Evolutionary conservation across 495 filamentous ascomycete species (phyloP), one percentile per base, ranked within the genome.

Genomic region (Aspergillus wentii): DNA sequence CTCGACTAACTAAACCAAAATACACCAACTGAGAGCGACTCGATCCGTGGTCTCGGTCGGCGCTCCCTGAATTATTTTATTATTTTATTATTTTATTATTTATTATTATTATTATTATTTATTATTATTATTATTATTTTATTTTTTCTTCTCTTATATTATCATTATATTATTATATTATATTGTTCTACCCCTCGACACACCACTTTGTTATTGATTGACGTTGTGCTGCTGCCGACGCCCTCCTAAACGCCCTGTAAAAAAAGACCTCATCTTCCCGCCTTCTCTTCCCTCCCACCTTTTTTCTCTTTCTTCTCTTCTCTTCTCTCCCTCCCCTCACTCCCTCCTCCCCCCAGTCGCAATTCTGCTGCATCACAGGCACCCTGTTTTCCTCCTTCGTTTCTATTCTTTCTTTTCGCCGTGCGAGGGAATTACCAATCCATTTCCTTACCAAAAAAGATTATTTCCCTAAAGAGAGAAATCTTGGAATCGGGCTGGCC

Each of bases 401-500:
- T 48, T 48, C 44, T 51, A 14, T 27, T 31, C 9, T 30, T 60
- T 51, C 38, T 38, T 54, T 52, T 65, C 64, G 64, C 62, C 59
- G 62, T 57, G 62, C 62, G 64, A 58, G 52, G n/a, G 51, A 55
- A 29, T 29, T 6, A 25, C 22, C 6, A 5, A 5, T 25, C 22
- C 22, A 5, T 10, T 25, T 10, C 22, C 11, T 13, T 13, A 11
- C 22, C 10, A 29, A 29, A 29, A 29, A 29, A 29, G 10, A 29
- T 25, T 41, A 35, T 25, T 16, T 41, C 18, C 22, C 40, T 51
- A 41, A 39, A 52, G 44, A 37, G 51, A 65, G 56, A 64, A 60
- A 49, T n/a, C 54, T 54, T 57, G 46, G 40, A 49, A 59, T 48
- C 38, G 54, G 63, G 65, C 65, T 62, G 65, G 65, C 54, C 66